phyloP scores from a whole-genome alignment of 345 rosid species.

The Citrus inodora region DNA sequence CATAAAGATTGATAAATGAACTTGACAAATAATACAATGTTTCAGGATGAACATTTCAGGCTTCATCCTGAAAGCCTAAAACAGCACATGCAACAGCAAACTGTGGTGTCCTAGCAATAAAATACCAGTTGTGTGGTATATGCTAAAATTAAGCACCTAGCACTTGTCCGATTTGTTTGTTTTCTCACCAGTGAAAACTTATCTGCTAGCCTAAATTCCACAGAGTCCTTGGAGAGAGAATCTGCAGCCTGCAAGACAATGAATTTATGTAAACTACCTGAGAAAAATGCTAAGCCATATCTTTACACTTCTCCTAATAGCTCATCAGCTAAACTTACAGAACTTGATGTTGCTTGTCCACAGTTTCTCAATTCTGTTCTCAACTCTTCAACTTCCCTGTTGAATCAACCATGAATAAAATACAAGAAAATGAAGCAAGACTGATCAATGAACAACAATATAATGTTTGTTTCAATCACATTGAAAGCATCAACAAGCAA shows the following conservation, averaged over 20 bases:
- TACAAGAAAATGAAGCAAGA: slow-evolving; percentile 4
- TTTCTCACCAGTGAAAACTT: slow-evolving; percentile 47
- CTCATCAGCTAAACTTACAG: slow-evolving; percentile 42
- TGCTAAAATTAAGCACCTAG: slow-evolving; percentile 2
- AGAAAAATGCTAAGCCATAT: slow-evolving; percentile 8
- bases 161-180: slow-evolving; percentile 5
- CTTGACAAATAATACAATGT: not conserved
- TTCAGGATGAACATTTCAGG: not conserved
- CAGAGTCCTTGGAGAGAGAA: slow-evolving; percentile 33
- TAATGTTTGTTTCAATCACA: not conserved
- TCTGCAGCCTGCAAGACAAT: slow-evolving; percentile 42
- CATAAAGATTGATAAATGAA: slow-evolving; percentile 4
- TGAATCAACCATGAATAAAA: slow-evolving; percentile 18
- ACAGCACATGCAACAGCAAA: slow-evolving; percentile 5
- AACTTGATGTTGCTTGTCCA: slow-evolving; percentile 35
- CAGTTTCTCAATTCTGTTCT: slow-evolving; percentile 43
- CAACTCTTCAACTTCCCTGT: slow-evolving; percentile 75
- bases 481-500: not conserved
- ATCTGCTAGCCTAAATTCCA: slow-evolving; percentile 39
- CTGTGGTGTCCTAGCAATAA: not conserved
- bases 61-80: slow-evolving; percentile 3
- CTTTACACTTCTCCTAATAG: slow-evolving; percentile 20
- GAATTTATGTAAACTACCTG: slow-evolving; percentile 19
- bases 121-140: not conserved
- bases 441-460: not conserved